Evolutionary conservation across 495 filamentous ascomycete species (phyloP).

Genomic region (Hypoxylon lienhwacheense): DNA sequence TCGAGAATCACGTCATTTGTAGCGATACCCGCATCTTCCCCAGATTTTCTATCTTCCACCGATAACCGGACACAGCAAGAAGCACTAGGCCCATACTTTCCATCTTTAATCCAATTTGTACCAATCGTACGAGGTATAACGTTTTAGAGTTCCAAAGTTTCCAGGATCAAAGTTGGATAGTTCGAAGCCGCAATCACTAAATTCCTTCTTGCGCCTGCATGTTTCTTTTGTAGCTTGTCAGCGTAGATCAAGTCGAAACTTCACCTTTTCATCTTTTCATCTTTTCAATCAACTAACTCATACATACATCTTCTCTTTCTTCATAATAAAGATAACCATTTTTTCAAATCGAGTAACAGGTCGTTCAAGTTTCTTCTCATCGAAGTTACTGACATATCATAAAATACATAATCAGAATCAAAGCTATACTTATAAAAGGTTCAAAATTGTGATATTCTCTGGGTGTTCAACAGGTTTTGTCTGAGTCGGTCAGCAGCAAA

Average conservation of each 20-base stretch:
- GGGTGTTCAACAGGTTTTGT: too few relatives aligned
- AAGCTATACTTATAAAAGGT: too few relatives aligned
- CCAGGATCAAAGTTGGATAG: too few relatives aligned
- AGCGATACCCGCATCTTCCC: slow-evolving; percentile 35
- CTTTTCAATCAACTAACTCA: slow-evolving; percentile 3
- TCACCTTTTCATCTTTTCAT: slow-evolving; percentile 2
- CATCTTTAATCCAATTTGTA: slow-evolving; percentile 17
- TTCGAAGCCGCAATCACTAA: slow-evolving; percentile 33
- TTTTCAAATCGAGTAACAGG: too few relatives aligned
- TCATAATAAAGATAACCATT: too few relatives aligned
- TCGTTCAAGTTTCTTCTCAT: too few relatives aligned
- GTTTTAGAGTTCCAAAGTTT: too few relatives aligned
- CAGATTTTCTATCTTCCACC: slow-evolving; percentile 26
- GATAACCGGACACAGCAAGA: slow-evolving; percentile 38
- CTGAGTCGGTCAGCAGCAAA: too few relatives aligned
- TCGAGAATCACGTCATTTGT: slow-evolving; percentile 32
- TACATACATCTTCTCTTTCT: slow-evolving; percentile 5
- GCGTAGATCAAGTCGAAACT: slow-evolving; percentile 1
- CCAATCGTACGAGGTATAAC: too few relatives aligned
- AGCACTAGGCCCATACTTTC: slow-evolving; percentile 19
- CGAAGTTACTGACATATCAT: too few relatives aligned
- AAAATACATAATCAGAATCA: too few relatives aligned
- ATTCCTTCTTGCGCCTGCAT: slow-evolving; percentile 15
- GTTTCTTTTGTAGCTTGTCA: slow-evolving; percentile 6
- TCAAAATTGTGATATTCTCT: too few relatives aligned